Conservation (phyloP, 306 rosid species). For the Prunus armeniaca region DNA sequence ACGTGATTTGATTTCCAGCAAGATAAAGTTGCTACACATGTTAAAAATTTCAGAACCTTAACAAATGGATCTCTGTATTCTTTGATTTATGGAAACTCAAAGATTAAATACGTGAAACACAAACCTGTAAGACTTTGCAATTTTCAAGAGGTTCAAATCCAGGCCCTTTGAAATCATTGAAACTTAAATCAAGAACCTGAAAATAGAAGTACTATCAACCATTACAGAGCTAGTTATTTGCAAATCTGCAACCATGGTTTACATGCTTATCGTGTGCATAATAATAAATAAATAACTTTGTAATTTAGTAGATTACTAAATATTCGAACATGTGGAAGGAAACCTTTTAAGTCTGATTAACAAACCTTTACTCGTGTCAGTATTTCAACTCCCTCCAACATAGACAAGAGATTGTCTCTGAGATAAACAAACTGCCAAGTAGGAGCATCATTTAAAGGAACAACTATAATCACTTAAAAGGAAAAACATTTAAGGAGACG, state of each 20-base stretch:
- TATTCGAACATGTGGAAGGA: neutral
- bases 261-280: neutral
- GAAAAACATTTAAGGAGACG: neutral
- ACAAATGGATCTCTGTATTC: neutral
- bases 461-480: neutral
- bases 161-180: conserved; percentile 96
- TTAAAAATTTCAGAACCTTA: conserved; percentile 17
- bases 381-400: conserved; percentile 91
- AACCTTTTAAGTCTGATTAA: neutral
- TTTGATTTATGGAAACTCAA: conserved; percentile 6
- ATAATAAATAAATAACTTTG: neutral
- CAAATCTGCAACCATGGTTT: conserved; percentile 19
- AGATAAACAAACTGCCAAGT: conserved; percentile 86
- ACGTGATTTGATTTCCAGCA: conserved; percentile 98
- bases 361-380: conserved; percentile 90
- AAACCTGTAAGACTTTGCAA: conserved; percentile 91
- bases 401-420: conserved; percentile 90
- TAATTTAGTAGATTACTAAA: neutral
- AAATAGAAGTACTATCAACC: conserved; percentile 16
- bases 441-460: conserved; percentile 26
- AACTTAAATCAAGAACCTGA: conserved; percentile 99
- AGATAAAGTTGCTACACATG: conserved; percentile 85
- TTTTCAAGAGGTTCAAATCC: conserved; percentile 97
- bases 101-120: conserved; percentile 13
- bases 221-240: conserved; percentile 23